Evolutionary conservation across 805 yeast genomes (phyloP), one percentile per base, ranked within the genome.

Genomic region (Candida cerambycidarum): DNA sequence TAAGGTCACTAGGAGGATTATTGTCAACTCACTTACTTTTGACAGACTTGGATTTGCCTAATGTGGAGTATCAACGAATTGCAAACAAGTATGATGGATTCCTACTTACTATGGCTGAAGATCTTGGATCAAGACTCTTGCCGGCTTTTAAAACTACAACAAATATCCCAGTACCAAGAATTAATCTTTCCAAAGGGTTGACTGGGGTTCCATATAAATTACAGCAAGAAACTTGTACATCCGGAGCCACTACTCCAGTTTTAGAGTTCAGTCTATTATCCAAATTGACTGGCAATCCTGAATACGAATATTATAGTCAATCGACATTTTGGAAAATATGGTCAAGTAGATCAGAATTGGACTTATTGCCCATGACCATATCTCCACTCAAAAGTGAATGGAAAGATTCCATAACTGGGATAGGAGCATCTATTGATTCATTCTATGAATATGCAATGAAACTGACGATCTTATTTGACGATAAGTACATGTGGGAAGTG

Each of bases 351-450:
- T 76, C 85, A 42, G 53, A 61, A 1, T 57, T 85, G 11, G 80
- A 85, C 50, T 65, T 92, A 21, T 54, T 92, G 11, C 95, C 96
- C 2, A 84, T 85, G 87, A 74, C 90, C 0, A 67, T 89, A 4
- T 82, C 83, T 46, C 83, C 90, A 0, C 54, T 69, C 1, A 62
- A 70, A 0, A 79, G 80, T 27, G 55, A 59, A 29, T 81, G 87
- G 79, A 62, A 69, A 31, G 83, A 83, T 43, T 58, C 73, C 0
- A 62, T 80, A 31, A 79, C 93, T 0, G 96, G 97, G 0, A 73
- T 86, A 8, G 97, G 98, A 2, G 97, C 97, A 0, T 85, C 95
- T 2, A 78, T 88, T 12, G 98, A 90, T 61, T 88, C 96, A 0
- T 87, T 87, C 55, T 90, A 83, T 58, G 98, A 90, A 56, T 87